Base-by-base conservation (phyloP, 495 filamentous ascomycete genomes). In the Cladorrhinum samala region DNA sequence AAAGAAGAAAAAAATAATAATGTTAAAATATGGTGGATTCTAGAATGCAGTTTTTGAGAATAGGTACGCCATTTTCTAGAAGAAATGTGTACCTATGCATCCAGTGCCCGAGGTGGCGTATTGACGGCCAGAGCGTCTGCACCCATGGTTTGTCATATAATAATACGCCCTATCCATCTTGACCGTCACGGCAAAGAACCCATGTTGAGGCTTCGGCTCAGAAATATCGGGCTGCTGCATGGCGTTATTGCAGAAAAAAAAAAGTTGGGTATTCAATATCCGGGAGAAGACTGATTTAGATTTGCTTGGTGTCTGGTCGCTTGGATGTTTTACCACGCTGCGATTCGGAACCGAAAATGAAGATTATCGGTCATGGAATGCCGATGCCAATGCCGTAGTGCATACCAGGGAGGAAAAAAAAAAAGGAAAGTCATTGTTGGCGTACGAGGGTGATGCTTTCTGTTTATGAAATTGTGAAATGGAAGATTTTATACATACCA, bases 221-320 rank as follows among this genome's bases (percentile, higher is more conserved):
- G n/a, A n/a, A n/a, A n/a, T n/a, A n/a, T n/a, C n/a, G n/a, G n/a
- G n/a, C n/a, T n/a, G n/a, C n/a, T n/a, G n/a, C n/a, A n/a, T n/a
- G n/a, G n/a, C n/a, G n/a, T n/a, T n/a, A n/a, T n/a, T n/a, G n/a
- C n/a, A n/a, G n/a, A n/a, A n/a, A n/a, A n/a, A n/a, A n/a, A n/a
- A n/a, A n/a, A n/a, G 45, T 23, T 47, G 9, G 17, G 11, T 9
- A 18, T 33, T 33, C 24, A 47, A 47, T 47, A 27, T 47, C 21
- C 24, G 45, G 45, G 21, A 30, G 24, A 47, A 47, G 24, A 13
- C 45, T 25, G n/a, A 17, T 47, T 2, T 25, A 9, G 42, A 20
- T 45, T 11, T 45, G 42, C 20, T 21, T n/a, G n/a, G n/a, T n/a
- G 42, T 45, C n/a, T 37, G 20, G 42, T 45, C 42, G 42, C 42